Percentiles rank a stretch among this genome's conserved stretches.
These are phyloP conservation scores for Medakamo hakoo DNA, from an alignment of 139 green algal species.

Conservation along the genomic window DNA sequence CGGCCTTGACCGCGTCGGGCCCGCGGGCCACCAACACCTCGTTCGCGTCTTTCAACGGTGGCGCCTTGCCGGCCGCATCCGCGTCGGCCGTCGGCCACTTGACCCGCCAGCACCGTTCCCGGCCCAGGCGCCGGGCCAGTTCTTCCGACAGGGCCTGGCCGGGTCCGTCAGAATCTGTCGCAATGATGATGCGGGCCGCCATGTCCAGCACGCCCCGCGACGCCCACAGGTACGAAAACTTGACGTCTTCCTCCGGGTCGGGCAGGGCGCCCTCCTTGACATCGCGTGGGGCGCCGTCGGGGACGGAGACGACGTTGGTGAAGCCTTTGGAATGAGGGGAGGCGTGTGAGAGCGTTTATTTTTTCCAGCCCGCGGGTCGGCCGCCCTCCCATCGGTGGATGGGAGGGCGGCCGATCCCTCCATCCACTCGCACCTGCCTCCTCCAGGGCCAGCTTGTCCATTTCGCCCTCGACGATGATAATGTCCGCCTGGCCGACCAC, in stretches of 20 bases:
- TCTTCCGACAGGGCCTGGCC: conserved; percentile 69
- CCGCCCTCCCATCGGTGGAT: too few species aligned
- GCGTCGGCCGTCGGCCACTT: conserved; percentile 17
- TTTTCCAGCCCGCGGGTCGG: too few species aligned
- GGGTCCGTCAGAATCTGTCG: conserved; percentile 66
- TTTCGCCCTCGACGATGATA: conserved; percentile 80
- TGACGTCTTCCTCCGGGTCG: conserved; percentile 37
- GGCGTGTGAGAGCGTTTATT: conserved; percentile 9
- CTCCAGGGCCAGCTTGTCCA: conserved; percentile 79
- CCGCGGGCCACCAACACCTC: conserved; percentile 70
- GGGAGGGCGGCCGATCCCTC: too few species aligned
- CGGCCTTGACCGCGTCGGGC: conserved; percentile 23
- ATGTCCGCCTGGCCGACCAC: conserved; percentile 21
- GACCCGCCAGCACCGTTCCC: conserved; percentile 58
- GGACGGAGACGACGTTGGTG: conserved; percentile 53
- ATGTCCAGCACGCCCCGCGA: conserved; percentile 30
- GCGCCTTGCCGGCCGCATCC: too few species aligned
- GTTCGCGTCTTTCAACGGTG: conserved; percentile 93
- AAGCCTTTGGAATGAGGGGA: too few species aligned
- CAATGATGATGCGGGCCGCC: conserved; percentile 39
- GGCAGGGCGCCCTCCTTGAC: conserved; percentile 35
- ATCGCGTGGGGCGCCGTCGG: conserved; percentile 45
- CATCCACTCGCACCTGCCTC: conserved; percentile 20
- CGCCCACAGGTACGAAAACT: conserved; percentile 64
- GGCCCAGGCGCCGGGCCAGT: conserved; percentile 61